Evolutionary conservation across 225 moss, liverwort and hornwort genomes (phyloP).

Genomic region (Sphagnum tenellum): DNA sequence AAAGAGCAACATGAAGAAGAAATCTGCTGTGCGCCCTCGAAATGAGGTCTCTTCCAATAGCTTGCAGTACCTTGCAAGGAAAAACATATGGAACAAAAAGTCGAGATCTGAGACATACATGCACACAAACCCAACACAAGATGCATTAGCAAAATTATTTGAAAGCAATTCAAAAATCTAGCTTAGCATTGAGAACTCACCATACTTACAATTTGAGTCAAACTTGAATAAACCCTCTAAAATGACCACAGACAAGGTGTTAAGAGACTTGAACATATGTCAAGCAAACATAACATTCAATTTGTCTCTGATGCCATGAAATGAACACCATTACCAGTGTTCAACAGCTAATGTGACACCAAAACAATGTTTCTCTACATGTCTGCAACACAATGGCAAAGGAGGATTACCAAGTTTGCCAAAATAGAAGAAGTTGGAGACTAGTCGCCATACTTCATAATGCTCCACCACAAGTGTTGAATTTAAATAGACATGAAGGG

Average conservation of each 20-base stretch:
- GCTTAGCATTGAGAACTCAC: too few relatives aligned
- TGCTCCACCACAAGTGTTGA: conserved; percentile 64
- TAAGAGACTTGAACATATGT: too few relatives aligned
- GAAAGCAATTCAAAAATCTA: too few relatives aligned
- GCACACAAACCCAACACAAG: background rate
- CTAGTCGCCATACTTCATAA: conserved; percentile 89
- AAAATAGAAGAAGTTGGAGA: conserved; percentile 97
- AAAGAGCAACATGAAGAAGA: conserved; percentile 97
- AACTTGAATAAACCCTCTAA: too few relatives aligned
- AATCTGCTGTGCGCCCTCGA: conserved; percentile 95
- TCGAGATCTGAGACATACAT: conserved; percentile 62
- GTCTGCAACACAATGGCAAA: background rate
- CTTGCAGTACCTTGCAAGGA: conserved; percentile 95
- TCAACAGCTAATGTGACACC: too few relatives aligned
- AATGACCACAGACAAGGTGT: too few relatives aligned
- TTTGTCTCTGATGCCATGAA: too few relatives aligned
- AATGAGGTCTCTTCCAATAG: conserved; percentile 95
- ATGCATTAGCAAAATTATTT: background rate
- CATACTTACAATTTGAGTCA: too few relatives aligned
- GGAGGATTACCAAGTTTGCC: conserved; percentile 75
- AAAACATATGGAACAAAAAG: conserved; percentile 98
- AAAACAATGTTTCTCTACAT: background rate
- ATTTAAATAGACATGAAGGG: conserved; percentile 84
- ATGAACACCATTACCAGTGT: too few relatives aligned
- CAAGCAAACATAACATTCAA: too few relatives aligned